Evolutionary conservation across 1,139 yeast species (phyloP).

Genomic region (Scheffersomyces parashehatae): DNA sequence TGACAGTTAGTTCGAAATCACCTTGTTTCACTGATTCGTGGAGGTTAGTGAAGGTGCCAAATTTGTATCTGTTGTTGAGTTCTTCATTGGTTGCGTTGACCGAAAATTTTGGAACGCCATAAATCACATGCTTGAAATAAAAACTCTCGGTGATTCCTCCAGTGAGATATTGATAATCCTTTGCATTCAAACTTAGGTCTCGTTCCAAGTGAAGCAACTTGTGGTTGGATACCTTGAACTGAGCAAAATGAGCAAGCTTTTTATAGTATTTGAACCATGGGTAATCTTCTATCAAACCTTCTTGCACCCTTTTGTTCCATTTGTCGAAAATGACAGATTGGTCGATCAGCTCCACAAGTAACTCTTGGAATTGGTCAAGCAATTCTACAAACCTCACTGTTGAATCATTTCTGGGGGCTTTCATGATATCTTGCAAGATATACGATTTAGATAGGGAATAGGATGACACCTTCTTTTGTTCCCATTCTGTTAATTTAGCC

Average conservation of each 20-base stretch:
- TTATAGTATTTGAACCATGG: conserved; percentile 68
- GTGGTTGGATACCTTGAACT: conserved; percentile 54
- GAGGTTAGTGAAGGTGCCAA: conserved; percentile 26
- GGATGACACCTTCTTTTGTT: conserved; percentile 18
- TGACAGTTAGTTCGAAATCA: conserved; percentile 28
- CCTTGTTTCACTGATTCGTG: conserved; percentile 21
- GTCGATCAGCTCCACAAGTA: conserved; percentile 26
- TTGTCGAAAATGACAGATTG: conserved; percentile 32
- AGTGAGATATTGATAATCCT: conserved; percentile 23
- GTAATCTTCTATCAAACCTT: conserved; percentile 54
- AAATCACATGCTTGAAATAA: conserved; percentile 28
- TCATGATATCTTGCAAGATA: conserved; percentile 23
- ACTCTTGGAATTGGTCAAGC: conserved; percentile 15
- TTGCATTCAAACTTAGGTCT: conserved; percentile 23
- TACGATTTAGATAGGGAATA: conserved; percentile 21
- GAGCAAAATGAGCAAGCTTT: conserved; percentile 59
- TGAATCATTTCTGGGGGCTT: conserved; percentile 11
- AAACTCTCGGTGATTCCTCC: conserved; percentile 3
- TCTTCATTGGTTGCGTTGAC: conserved; percentile 5
- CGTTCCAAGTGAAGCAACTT: conserved; percentile 53
- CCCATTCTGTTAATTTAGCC: conserved; percentile 18
- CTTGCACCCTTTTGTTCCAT: conserved; percentile 41
- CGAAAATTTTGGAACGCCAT: conserved; percentile 20
- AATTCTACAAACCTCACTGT: conserved; percentile 20
- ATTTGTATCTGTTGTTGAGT: conserved; percentile 11